Base-by-base conservation (phyloP, 73 alveolate species). In the Paramecium biaurelia region DNA sequence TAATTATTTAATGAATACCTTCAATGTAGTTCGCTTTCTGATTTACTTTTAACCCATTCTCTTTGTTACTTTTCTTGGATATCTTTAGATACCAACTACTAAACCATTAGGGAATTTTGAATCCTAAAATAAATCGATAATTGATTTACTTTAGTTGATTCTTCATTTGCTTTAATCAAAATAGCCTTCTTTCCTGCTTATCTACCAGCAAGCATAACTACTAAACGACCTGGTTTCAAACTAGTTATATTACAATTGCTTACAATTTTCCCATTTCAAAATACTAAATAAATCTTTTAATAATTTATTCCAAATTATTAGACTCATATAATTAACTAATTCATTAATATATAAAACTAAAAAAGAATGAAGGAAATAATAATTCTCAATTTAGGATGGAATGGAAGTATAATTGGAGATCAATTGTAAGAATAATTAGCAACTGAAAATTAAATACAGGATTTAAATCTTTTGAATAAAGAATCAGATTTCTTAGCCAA, bases 151-250 rank as follows among this genome's bases (percentile, higher is more conserved):
- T 95, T 96, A 85, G 96, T 92, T 85, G 97, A 96, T 28, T 93
- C 96, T 58, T 96, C 99, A 94, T 93, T 92, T 43, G 95, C 95
- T 84, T 92, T 95, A 85, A 95, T 95, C 89, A 96, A 87, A 94
- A 96, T 92, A 70, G 99, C 99, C 93, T 96, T 96, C 97, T 96
- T 95, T 88, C 99, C 99, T 41, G 99, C 99, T 87, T 92, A 93
- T 95, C 99, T 96, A 26, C 99, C 99, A 45, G 98, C 93, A 18
- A 96, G 92, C 42, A 96, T 70, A 76, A 96, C 95, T 93, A 96
- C 98, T 35, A 96, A 95, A 92, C 98, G 94, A 70, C 99, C 99
- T 45, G 95, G 96, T 92, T 96, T 96, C 92, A 96, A 82, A 92
- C 93, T 86, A 86, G 20, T 20, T 10, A 63, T 18, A 34, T 30